Percentiles rank a stretch among this genome's conserved stretches.
Conservation (phyloP, 2,329 filamentous ascomycete species). For the Aspergillus hortae region DNA sequence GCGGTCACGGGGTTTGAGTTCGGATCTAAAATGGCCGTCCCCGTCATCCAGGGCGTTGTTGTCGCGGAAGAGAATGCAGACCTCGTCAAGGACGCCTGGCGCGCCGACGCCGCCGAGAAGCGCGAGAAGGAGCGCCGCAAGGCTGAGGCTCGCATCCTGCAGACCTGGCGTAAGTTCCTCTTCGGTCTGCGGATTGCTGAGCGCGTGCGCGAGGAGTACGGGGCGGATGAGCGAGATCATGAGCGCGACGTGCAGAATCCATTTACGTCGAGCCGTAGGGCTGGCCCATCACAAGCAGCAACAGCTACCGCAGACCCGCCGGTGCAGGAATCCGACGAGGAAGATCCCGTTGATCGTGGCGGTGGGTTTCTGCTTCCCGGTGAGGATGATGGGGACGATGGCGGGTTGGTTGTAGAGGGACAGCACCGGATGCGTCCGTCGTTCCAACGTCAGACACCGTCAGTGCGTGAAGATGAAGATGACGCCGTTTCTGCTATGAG, state of each 20-base stretch:
- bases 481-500: conserved; percentile 4
- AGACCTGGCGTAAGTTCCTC: conserved; percentile 80
- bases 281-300: not conserved
- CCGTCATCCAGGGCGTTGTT: conserved; percentile 85
- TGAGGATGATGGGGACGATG: conserved; percentile 25
- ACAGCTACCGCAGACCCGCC: not conserved
- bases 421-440: conserved; percentile 9
- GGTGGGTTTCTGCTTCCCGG: conserved; percentile 32
- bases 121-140: conserved; percentile 80
- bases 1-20: conserved; percentile 97
- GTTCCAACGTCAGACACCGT: not conserved
- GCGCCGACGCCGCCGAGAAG: conserved; percentile 71
- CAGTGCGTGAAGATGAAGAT: conserved; percentile 7
- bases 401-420: conserved; percentile 29
- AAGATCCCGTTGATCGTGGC: conserved; percentile 22
- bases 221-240: conserved; percentile 31
- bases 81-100: conserved; percentile 71
- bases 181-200: conserved; percentile 81
- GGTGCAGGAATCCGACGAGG: not conserved
- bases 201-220: conserved; percentile 73
- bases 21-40: conserved; percentile 88
- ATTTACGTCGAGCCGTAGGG: conserved; percentile 22
- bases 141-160: conserved; percentile 67
- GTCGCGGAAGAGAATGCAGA: conserved; percentile 77
- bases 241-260: conserved; percentile 35